Evolutionary conservation across 2,329 filamentous ascomycete species (phyloP).

Genomic region (Emydomyces testavorans): DNA sequence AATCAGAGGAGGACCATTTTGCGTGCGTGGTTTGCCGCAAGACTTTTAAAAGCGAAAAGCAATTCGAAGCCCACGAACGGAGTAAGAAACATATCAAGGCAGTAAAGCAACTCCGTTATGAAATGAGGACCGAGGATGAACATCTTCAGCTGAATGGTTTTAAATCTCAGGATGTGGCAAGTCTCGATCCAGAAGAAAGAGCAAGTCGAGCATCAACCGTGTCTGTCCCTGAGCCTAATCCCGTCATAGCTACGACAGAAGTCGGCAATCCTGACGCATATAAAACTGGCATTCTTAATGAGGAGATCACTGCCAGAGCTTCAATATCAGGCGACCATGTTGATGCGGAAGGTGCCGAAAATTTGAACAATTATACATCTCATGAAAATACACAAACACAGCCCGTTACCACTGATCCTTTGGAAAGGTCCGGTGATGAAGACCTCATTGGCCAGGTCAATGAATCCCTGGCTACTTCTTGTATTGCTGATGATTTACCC

Average conservation of each 20-base stretch:
- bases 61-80: conserved; percentile 82
- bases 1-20: conserved; percentile 44
- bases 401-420: conserved; percentile 19
- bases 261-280: too few relatives aligned
- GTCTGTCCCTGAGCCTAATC: neutral
- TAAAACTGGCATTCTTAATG: too few relatives aligned
- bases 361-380: conserved; percentile 31
- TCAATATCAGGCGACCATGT: neutral
- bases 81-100: conserved; percentile 94
- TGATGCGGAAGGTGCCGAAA: conserved; percentile 17
- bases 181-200: neutral
- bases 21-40: conserved; percentile 55
- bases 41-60: conserved; percentile 77
- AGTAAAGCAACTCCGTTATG: conserved; percentile 62
- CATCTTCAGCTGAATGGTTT: conserved; percentile 28
- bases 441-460: conserved; percentile 13
- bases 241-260: neutral
- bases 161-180: neutral
- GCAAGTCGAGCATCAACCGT: neutral
- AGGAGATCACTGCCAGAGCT: too few relatives aligned
- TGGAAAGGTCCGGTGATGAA: conserved; percentile 13
- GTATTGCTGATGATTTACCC: neutral
- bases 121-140: conserved; percentile 72
- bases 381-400: conserved; percentile 33
- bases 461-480: conserved; percentile 16